Evolutionary conservation across 2,329 filamentous ascomycete genomes (phyloP).

Genomic region (Pestalotiopsis sp.): DNA sequence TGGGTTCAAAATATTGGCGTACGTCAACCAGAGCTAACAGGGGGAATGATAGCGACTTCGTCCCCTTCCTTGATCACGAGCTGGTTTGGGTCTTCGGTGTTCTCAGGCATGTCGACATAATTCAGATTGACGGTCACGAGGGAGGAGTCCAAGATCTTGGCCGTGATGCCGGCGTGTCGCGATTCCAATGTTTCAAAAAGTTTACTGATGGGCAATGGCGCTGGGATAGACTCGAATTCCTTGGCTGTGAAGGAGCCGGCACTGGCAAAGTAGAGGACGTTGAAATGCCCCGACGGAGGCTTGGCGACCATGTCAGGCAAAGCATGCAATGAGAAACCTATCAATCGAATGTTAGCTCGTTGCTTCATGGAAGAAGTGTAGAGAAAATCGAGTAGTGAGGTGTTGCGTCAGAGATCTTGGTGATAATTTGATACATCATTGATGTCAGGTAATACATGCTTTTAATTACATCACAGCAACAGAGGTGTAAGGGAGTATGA

Average conservation of each 20-base stretch:
- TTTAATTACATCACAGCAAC: slow-evolving; percentile 52
- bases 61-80: slow-evolving; percentile 70
- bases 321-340: neutral
- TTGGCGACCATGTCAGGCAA: slow-evolving; percentile 33
- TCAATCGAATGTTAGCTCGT: slow-evolving; percentile 9
- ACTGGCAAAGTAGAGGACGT: slow-evolving; percentile 79
- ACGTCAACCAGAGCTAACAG: slow-evolving; percentile 80
- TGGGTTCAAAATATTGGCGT: neutral
- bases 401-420: slow-evolving; percentile 70
- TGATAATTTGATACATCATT: slow-evolving; percentile 64
- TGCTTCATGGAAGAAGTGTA: slow-evolving; percentile 10
- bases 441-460: slow-evolving; percentile 64
- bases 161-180: slow-evolving; percentile 69
- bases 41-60: slow-evolving; percentile 86
- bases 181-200: slow-evolving; percentile 71
- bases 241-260: slow-evolving; percentile 73
- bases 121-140: slow-evolving; percentile 80
- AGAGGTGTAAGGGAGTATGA: slow-evolving; percentile 5
- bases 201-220: slow-evolving; percentile 63
- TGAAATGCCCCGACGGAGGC: slow-evolving; percentile 69
- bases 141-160: slow-evolving; percentile 71
- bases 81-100: slow-evolving; percentile 40
- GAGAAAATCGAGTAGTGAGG: slow-evolving; percentile 13
- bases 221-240: slow-evolving; percentile 65
- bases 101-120: slow-evolving; percentile 71